Conservation (phyloP, 2,329 filamentous ascomycete genomes). For the Aspergillus sp. region DNA sequence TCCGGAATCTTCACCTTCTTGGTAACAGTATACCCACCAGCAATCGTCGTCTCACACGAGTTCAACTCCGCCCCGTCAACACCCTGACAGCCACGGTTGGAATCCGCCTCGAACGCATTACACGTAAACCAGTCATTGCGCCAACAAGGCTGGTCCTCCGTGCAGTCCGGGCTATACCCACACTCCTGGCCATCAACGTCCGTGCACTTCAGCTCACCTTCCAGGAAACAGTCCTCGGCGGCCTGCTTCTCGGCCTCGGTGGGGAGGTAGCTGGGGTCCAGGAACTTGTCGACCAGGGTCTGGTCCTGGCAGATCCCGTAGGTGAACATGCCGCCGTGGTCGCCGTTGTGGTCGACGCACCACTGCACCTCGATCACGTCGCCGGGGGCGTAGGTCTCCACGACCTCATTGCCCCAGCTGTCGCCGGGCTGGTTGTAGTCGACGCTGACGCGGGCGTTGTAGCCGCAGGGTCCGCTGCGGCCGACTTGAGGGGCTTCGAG, state of each 20-base stretch:
- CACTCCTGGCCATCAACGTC: constrained; percentile 53
- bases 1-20: constrained; percentile 54
- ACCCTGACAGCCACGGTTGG: constrained; percentile 35
- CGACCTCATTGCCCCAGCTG: constrained; percentile 46
- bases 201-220: constrained; percentile 49
- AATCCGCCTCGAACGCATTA: constrained; percentile 21
- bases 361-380: constrained; percentile 53
- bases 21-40: constrained; percentile 55
- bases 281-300: constrained; percentile 51
- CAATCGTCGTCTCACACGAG: constrained; percentile 54
- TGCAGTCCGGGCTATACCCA: constrained; percentile 51
- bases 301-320: constrained; percentile 57
- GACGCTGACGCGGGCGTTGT: constrained; percentile 53
- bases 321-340: constrained; percentile 58
- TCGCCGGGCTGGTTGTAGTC: constrained; percentile 53
- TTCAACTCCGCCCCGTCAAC: constrained; percentile 46
- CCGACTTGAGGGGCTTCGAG: constrained; percentile 48
- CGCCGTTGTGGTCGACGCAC: constrained; percentile 58
- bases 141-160: constrained; percentile 44
- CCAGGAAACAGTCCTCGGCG: constrained; percentile 54
- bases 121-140: constrained; percentile 59
- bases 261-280: constrained; percentile 49
- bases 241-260: constrained; percentile 54
- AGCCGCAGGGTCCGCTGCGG: constrained; percentile 54
- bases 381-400: constrained; percentile 48